Percentiles rank a stretch among this genome's conserved stretches.
phyloP scores from a whole-genome alignment of 2,329 filamentous ascomycete species.

The Geosmithia flava region DNA sequence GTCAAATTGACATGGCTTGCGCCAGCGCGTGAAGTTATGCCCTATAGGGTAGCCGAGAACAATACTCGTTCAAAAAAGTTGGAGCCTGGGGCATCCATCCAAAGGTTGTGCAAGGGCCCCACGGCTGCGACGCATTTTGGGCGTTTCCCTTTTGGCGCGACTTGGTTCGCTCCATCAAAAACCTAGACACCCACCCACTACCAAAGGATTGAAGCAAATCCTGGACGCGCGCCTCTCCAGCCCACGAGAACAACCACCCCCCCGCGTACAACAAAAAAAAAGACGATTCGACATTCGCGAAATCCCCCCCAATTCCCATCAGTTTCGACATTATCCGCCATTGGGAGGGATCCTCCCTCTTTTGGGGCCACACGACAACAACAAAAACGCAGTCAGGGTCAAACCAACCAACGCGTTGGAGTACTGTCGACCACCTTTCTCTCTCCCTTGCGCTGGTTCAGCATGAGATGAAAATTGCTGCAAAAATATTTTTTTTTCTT shows the following conservation, averaged over 20 bases:
- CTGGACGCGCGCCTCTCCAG: background rate
- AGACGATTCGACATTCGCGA: background rate
- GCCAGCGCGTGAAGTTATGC: no score
- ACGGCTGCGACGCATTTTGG: background rate
- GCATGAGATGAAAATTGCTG: conserved; percentile 15
- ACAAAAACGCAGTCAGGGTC: background rate
- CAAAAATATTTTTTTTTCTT: no score
- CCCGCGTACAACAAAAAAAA: background rate
- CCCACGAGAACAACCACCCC: background rate
- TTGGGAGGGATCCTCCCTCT: background rate
- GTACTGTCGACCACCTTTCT: background rate
- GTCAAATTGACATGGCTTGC: no score
- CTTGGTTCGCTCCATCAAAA: background rate
- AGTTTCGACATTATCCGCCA: background rate
- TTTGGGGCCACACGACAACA: background rate
- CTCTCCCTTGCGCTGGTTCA: conserved; percentile 2
- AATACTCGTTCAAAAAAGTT: background rate
- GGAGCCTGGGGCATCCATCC: background rate
- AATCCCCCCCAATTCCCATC: background rate
- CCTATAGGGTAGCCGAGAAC: no score
- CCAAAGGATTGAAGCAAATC: background rate
- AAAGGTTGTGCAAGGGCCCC: background rate
- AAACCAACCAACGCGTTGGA: background rate
- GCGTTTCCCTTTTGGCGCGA: background rate
- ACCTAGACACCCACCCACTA: background rate